Percentiles rank a stretch among this genome's conserved stretches.
These are phyloP conservation scores for Rhizoctonia solani DNA, from an alignment of 1,284 basidiomycete genomes.

Conservation along the genomic window DNA sequence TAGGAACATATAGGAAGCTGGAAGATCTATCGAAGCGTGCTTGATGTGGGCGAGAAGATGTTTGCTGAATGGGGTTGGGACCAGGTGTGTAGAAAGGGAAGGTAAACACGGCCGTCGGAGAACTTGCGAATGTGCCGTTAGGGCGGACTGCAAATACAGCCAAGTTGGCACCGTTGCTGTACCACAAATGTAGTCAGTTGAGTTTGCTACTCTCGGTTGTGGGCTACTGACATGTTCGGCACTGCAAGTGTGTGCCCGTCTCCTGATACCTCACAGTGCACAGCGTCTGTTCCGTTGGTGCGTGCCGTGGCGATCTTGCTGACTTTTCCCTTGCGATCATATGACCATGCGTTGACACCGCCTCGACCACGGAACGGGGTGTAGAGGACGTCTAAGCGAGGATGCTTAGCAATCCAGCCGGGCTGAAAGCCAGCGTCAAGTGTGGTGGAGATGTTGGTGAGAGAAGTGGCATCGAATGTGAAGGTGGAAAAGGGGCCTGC, in stretches of 20 bases:
- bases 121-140: slow-evolving; percentile 1
- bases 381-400: background rate
- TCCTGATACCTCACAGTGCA: slow-evolving; percentile 20
- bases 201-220: background rate
- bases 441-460: slow-evolving; percentile 3
- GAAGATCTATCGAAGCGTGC: slow-evolving; percentile 8
- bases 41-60: slow-evolving; percentile 18
- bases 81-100: slow-evolving; percentile 9
- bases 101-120: slow-evolving; percentile 11
- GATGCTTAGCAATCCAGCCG: slow-evolving; percentile 13
- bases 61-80: slow-evolving; percentile 1
- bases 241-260: slow-evolving; percentile 22
- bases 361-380: background rate
- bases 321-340: slow-evolving; percentile 32
- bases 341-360: slow-evolving; percentile 1
- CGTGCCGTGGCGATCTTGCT: slow-evolving; percentile 30
- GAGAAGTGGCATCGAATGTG: background rate
- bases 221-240: slow-evolving; percentile 9
- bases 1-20: slow-evolving; percentile 11
- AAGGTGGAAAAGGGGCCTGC: slow-evolving; percentile 14
- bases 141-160: background rate
- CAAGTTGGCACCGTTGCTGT: background rate
- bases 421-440: slow-evolving; percentile 23
- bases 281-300: slow-evolving; percentile 29
- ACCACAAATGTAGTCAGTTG: background rate